Conservation (phyloP, 352 stramenopile genomes). For the Phytophthora sojae region DNA sequence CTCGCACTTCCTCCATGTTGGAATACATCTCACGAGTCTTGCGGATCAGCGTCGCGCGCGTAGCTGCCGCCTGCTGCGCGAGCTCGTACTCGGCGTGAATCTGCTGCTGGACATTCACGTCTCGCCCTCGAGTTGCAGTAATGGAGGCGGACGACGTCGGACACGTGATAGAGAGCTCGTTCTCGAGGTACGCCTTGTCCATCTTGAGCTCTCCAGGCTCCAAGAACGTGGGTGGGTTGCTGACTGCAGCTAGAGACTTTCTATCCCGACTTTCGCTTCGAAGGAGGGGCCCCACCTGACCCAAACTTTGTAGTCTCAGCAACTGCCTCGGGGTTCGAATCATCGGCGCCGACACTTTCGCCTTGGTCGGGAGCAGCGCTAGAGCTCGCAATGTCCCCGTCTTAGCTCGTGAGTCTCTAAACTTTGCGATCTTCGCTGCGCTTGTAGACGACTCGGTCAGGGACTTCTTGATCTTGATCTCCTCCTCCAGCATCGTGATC, state of each 20-base stretch:
- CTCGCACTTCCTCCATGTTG: slow-evolving; percentile 45
- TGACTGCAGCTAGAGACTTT: slow-evolving; percentile 23
- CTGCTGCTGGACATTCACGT: slow-evolving; percentile 50
- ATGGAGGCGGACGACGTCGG: slow-evolving; percentile 23
- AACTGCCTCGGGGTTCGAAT: slow-evolving; percentile 14
- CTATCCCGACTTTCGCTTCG: slow-evolving; percentile 46
- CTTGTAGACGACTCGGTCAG: neutral
- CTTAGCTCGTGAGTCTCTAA: slow-evolving; percentile 15
- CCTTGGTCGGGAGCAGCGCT: slow-evolving; percentile 9
- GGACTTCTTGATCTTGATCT: slow-evolving; percentile 17
- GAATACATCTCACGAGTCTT: slow-evolving; percentile 67
- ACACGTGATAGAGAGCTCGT: slow-evolving; percentile 58
- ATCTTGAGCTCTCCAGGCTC: slow-evolving; percentile 59
- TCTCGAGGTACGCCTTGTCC: slow-evolving; percentile 68
- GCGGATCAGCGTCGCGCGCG: slow-evolving; percentile 50
- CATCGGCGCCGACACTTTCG: neutral
- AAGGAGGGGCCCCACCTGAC: slow-evolving; percentile 46
- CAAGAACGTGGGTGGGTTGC: slow-evolving; percentile 39
- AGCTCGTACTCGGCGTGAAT: slow-evolving; percentile 45
- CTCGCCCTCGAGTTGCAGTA: slow-evolving; percentile 15
- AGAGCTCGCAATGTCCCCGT: slow-evolving; percentile 4
- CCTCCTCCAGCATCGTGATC: slow-evolving; percentile 49
- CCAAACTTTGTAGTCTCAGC: slow-evolving; percentile 59
- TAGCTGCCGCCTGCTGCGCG: slow-evolving; percentile 50
- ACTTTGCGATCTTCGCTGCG: slow-evolving; percentile 10